Conservation (phyloP, 257 asterid species). For the Solanum gracilifrons region DNA sequence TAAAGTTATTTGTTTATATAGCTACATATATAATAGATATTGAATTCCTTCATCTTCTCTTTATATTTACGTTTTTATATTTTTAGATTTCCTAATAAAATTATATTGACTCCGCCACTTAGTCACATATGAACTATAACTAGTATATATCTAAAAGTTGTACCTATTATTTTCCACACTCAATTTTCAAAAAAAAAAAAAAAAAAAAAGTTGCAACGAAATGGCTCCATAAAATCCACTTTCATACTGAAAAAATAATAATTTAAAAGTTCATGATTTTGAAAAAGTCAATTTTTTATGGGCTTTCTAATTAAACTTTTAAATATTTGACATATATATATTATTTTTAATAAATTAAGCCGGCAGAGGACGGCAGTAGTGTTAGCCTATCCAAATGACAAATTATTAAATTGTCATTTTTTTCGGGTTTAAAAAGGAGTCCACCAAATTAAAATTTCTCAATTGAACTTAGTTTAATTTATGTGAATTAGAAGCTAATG, state of each 20-base stretch:
- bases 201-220: not conserved
- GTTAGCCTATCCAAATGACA: not conserved
- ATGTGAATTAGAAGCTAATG: constrained; percentile 24
- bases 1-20: no score
- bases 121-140: no score
- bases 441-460: not conserved
- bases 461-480: not conserved
- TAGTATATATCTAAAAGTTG: no score
- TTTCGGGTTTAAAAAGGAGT: not conserved
- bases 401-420: constrained; percentile 2
- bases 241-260: not conserved
- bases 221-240: not conserved
- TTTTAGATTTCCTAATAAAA: not conserved
- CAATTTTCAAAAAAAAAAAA: no score
- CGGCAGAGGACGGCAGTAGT: constrained; percentile 24
- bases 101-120: no score
- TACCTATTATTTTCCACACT: no score
- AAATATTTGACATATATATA: not conserved
- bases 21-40: no score
- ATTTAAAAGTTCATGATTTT: not conserved
- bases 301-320: not conserved
- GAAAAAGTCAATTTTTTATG: not conserved
- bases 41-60: not conserved
- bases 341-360: not conserved
- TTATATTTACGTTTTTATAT: not conserved